Conservation (phyloP, 2,329 filamentous ascomycete genomes). For the Leptographium procerum region DNA sequence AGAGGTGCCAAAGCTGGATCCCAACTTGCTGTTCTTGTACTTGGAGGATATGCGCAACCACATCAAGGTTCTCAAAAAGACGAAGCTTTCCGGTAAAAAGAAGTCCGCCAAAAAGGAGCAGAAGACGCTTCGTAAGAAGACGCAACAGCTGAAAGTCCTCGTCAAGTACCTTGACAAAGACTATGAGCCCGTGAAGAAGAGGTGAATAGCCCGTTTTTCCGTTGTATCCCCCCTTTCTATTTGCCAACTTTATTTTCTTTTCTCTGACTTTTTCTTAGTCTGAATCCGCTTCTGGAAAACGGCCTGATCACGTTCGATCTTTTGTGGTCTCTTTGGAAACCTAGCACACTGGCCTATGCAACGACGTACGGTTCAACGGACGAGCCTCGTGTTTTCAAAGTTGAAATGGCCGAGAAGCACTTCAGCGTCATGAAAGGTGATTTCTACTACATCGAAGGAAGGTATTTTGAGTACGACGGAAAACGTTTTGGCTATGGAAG, state of each 20-base stretch:
- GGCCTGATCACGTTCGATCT: constrained; percentile 83
- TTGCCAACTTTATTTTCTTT: neutral
- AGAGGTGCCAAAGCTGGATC: constrained; percentile 62
- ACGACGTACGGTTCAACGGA: constrained; percentile 66
- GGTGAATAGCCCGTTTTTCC: constrained; percentile 14
- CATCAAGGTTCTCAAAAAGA: constrained; percentile 52
- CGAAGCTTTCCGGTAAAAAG: constrained; percentile 35
- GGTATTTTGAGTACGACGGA: constrained; percentile 80
- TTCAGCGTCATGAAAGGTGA: constrained; percentile 57
- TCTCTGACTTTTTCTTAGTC: constrained; percentile 27
- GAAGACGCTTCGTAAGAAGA: constrained; percentile 46
- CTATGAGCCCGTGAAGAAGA: constrained; percentile 65
- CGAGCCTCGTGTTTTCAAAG: constrained; percentile 71
- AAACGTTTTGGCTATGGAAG: constrained; percentile 71
- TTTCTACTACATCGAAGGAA: constrained; percentile 66
- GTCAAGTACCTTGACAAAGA: constrained; percentile 44
- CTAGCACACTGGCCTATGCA: constrained; percentile 67
- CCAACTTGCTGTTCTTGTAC: constrained; percentile 63
- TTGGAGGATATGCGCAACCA: constrained; percentile 61
- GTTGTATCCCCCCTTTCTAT: neutral
- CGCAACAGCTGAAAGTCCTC: constrained; percentile 52
- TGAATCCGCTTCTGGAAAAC: constrained; percentile 69
- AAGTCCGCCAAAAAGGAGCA: constrained; percentile 50
- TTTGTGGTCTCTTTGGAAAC: constrained; percentile 82
- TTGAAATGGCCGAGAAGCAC: constrained; percentile 64